These are phyloP conservation scores for Crithidia fasciculata DNA, from an alignment of 208 protist genomes.

Conservation along the genomic window DNA sequence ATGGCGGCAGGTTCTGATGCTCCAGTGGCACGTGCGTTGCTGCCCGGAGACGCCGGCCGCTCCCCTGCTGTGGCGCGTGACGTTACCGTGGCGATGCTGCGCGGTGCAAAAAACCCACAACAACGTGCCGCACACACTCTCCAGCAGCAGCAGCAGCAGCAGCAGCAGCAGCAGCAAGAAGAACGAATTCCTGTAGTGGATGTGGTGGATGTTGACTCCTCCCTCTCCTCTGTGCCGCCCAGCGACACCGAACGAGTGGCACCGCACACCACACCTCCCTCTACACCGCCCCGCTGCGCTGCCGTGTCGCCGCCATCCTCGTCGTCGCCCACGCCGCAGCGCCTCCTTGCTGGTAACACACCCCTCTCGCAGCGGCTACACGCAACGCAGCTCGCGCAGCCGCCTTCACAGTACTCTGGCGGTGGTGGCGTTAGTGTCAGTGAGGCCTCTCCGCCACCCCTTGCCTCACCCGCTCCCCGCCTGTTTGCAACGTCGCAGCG, in stretches of 20 bases:
- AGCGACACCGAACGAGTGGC: too few species aligned
- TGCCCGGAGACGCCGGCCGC: not conserved
- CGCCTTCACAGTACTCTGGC: not conserved
- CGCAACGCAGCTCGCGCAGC: not conserved
- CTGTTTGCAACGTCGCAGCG: conserved; percentile 29
- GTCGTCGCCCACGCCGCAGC: not conserved
- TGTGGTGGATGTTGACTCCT: conserved; percentile 9
- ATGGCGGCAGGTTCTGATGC: not conserved
- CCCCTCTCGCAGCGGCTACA: not conserved
- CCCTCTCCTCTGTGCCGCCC: not conserved
- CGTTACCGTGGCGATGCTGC: not conserved
- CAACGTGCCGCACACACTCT: too few species aligned
- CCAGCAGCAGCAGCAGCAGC: not conserved
- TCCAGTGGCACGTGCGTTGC: not conserved
- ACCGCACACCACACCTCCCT: too few species aligned
- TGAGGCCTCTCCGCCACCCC: not conserved
- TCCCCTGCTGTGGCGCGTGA: conserved; percentile 12
- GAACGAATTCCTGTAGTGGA: not conserved
- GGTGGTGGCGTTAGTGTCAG: not conserved
- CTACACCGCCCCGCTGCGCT: not conserved
- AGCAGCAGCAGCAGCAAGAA: not conserved
- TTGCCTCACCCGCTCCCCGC: conserved; percentile 20
- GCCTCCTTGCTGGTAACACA: not conserved
- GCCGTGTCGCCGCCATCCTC: not conserved
- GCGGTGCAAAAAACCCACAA: not conserved